Conservation (phyloP, 345 rosid genomes). For the Euphorbia tirucalli region DNA sequence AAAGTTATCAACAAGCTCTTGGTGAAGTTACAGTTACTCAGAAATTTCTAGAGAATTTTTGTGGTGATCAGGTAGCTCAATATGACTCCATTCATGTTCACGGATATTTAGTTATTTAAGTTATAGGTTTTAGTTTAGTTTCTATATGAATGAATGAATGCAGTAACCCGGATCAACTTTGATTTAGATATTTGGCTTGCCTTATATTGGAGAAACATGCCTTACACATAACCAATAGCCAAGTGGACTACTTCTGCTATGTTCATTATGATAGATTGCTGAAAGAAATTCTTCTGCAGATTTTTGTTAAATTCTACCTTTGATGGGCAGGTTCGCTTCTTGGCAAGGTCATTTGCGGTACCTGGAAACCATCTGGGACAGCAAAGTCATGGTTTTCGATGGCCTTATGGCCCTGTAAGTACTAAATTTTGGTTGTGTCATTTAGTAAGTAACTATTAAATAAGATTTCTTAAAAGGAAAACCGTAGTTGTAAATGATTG, state of each 20-base stretch:
- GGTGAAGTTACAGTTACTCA: constrained; percentile 82
- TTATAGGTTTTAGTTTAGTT: constrained; percentile 9
- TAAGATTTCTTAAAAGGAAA: not conserved
- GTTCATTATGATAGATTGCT: not conserved
- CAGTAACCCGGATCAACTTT: no score
- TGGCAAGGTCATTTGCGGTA: constrained; percentile 86
- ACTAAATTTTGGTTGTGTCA: not conserved
- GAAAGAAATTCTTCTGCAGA: not conserved
- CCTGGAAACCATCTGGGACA: constrained; percentile 98
- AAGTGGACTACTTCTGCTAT: constrained; percentile 8
- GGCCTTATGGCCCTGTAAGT: constrained; percentile 99
- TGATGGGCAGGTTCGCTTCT: constrained; percentile 69
- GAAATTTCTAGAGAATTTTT: constrained; percentile 89
- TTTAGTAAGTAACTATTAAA: not conserved
- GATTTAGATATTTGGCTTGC: not conserved
- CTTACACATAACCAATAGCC: not conserved
- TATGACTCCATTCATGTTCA: not conserved
- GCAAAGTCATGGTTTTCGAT: constrained; percentile 92
- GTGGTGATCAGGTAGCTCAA: constrained; percentile 81
- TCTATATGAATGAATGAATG: constrained; percentile 5
- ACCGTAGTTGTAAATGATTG: not conserved
- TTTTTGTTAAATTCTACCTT: constrained; percentile 3
- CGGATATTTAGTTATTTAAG: not conserved
- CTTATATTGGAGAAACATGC: not conserved
- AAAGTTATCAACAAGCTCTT: constrained; percentile 92